Conservation (phyloP, 2,329 filamentous ascomycete genomes). For the Trichophyton equinum region DNA sequence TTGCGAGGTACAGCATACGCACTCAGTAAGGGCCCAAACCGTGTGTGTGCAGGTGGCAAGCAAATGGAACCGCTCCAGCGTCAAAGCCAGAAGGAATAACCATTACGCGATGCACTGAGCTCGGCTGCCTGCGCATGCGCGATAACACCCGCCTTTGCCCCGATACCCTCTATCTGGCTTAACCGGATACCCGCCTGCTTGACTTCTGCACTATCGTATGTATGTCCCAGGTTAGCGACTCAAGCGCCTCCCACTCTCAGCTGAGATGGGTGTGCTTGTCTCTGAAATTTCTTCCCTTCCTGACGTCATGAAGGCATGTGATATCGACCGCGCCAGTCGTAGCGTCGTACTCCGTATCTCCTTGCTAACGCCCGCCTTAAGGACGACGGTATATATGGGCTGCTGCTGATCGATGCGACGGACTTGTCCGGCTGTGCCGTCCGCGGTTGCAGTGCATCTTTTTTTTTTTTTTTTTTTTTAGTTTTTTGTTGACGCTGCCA, state of each 20-base stretch:
- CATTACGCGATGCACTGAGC: not conserved
- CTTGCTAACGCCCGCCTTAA: not conserved
- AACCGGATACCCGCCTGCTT: not conserved
- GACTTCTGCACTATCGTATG: not conserved
- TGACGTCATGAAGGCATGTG: constrained; percentile 2
- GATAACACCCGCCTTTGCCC: not conserved
- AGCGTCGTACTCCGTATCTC: not conserved
- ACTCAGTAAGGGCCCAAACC: not conserved
- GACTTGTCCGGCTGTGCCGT: constrained; percentile 1
- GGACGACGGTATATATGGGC: not conserved
- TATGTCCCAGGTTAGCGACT: not conserved
- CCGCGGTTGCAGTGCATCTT: not conserved
- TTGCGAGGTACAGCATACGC: not conserved
- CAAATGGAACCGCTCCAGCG: not conserved
- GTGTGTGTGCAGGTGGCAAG: not conserved
- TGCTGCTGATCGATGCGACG: constrained; percentile 1
- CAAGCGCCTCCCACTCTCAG: constrained; percentile 3
- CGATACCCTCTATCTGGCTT: not conserved
- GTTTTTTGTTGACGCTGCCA: not conserved
- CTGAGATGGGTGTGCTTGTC: not conserved
- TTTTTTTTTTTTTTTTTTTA: not conserved
- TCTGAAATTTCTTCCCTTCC: not conserved
- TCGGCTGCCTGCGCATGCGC: not conserved
- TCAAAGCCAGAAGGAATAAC: not conserved
- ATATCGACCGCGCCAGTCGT: not conserved